Percentiles rank a stretch among this genome's conserved stretches.
These are phyloP conservation scores for Crithidia thermophila DNA, from an alignment of 208 protist species.

Conservation along the genomic window DNA sequence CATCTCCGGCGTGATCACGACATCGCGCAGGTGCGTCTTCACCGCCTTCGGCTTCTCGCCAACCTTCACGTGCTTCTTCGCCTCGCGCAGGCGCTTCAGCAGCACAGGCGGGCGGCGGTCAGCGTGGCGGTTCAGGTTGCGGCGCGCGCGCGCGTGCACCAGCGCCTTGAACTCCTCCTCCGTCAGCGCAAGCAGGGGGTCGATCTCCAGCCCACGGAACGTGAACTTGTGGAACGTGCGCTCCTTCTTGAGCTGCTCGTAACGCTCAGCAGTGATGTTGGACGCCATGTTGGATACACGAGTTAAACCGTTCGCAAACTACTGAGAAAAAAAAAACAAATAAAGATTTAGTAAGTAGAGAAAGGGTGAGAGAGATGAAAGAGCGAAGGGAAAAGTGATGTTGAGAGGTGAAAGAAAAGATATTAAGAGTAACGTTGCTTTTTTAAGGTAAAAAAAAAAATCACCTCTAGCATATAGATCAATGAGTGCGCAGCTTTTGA, in stretches of 20 bases:
- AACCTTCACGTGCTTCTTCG: conserved; percentile 94
- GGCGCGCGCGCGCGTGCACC: conserved; percentile 93
- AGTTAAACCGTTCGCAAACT: conserved; percentile 20
- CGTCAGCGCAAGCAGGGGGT: conserved; percentile 94
- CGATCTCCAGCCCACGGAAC: conserved; percentile 96
- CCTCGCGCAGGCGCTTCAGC: conserved; percentile 97
- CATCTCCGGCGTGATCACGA: conserved; percentile 99
- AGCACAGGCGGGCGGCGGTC: conserved; percentile 93
- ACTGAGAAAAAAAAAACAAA: neutral
- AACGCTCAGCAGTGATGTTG: conserved; percentile 86
- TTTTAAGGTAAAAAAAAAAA: too few relatives aligned
- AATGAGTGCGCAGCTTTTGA: too few relatives aligned
- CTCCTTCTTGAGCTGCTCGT: conserved; percentile 96
- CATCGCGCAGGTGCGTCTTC: conserved; percentile 99
- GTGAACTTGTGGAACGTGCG: conserved; percentile 99
- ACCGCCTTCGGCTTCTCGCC: conserved; percentile 98
- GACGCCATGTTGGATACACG: conserved; percentile 48
- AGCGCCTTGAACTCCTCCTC: conserved; percentile 95
- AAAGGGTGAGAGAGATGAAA: too few relatives aligned
- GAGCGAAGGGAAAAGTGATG: too few relatives aligned
- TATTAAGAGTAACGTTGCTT: too few relatives aligned
- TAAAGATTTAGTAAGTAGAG: neutral
- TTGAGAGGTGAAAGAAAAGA: too few relatives aligned
- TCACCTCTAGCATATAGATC: too few relatives aligned
- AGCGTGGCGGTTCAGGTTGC: conserved; percentile 94